These are phyloP conservation scores for Aureobasidium sp. DNA, from an alignment of 2,329 filamentous ascomycete species.

Conservation along the genomic window DNA sequence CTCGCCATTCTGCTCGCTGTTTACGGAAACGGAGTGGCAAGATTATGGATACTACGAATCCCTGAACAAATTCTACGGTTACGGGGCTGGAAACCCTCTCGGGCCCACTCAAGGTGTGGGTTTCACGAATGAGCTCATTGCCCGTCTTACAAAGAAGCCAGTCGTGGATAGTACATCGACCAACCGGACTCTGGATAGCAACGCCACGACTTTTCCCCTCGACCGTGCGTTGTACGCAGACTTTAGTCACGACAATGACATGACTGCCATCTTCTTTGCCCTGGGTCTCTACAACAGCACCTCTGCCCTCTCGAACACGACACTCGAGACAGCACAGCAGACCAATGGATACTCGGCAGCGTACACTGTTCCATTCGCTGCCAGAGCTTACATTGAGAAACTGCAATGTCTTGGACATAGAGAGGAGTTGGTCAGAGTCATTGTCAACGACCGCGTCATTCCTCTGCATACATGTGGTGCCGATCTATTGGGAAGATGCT, in stretches of 20 bases:
- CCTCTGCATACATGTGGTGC: constrained; percentile 61
- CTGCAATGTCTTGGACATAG: constrained; percentile 55
- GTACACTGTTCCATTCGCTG: constrained; percentile 76
- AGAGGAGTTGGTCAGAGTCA: constrained; percentile 66
- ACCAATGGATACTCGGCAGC: constrained; percentile 64
- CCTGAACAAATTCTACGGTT: constrained; percentile 78
- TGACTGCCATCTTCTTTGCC: constrained; percentile 67
- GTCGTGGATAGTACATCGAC: constrained; percentile 67
- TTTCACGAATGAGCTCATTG: constrained; percentile 79
- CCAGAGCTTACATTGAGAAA: constrained; percentile 80
- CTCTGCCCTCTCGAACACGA: constrained; percentile 35
- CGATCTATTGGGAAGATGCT: constrained; percentile 65
- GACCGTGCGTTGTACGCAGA: constrained; percentile 65
- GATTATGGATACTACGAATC: constrained; percentile 74
- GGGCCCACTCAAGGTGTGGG: constrained; percentile 81
- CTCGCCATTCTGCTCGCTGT: constrained; percentile 69
- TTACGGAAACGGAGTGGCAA: constrained; percentile 62
- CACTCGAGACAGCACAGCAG: constrained; percentile 44
- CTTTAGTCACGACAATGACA: constrained; percentile 86
- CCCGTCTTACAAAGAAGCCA: constrained; percentile 61
- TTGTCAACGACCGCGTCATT: constrained; percentile 79
- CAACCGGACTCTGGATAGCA: constrained; percentile 66
- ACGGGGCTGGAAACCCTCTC: constrained; percentile 65
- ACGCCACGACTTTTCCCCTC: constrained; percentile 64
- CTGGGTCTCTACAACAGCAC: constrained; percentile 69